phyloP scores from a whole-genome alignment of 2,329 filamentous ascomycete species.

The Gnomoniopsis smithogilvyi region DNA sequence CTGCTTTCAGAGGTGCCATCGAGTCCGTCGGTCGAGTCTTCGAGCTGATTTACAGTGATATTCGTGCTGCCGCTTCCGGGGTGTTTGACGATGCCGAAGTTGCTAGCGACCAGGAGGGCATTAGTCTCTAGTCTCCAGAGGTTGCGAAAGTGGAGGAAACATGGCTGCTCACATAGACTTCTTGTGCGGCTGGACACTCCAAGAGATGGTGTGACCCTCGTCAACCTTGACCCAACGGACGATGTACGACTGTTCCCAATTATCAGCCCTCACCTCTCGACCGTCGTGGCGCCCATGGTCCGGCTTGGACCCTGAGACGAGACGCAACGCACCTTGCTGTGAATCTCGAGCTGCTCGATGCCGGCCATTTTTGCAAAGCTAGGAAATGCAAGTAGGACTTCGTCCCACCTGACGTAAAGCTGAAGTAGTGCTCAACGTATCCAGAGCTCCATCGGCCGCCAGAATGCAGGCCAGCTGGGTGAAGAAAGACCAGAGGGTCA shows the following conservation, averaged over 20 bases:
- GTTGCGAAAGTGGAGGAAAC: neutral
- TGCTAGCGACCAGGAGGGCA: conserved; percentile 43
- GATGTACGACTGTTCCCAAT: conserved; percentile 76
- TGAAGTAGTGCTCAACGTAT: neutral
- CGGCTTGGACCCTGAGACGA: conserved; percentile 18
- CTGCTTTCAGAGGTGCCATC: conserved; percentile 28
- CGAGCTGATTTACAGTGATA: conserved; percentile 39
- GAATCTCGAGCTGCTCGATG: conserved; percentile 95
- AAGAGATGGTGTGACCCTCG: conserved; percentile 88
- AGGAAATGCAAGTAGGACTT: neutral
- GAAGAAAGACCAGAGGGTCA: neutral
- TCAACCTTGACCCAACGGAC: conserved; percentile 95
- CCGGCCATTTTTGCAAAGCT: conserved; percentile 65
- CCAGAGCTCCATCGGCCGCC: conserved; percentile 11
- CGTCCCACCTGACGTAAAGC: conserved; percentile 4
- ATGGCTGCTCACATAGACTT: conserved; percentile 73
- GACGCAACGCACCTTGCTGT: conserved; percentile 75
- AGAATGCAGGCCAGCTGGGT: neutral
- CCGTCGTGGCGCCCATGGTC: neutral
- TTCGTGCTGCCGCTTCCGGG: conserved; percentile 66
- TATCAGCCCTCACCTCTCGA: conserved; percentile 19
- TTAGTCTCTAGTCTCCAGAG: neutral
- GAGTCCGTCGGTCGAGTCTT: conserved; percentile 36
- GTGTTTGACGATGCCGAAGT: conserved; percentile 97
- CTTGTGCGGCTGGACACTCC: conserved; percentile 96